Base-by-base conservation (phyloP, 2,329 filamentous ascomycete genomes). In the Alternaria metachromatica region DNA sequence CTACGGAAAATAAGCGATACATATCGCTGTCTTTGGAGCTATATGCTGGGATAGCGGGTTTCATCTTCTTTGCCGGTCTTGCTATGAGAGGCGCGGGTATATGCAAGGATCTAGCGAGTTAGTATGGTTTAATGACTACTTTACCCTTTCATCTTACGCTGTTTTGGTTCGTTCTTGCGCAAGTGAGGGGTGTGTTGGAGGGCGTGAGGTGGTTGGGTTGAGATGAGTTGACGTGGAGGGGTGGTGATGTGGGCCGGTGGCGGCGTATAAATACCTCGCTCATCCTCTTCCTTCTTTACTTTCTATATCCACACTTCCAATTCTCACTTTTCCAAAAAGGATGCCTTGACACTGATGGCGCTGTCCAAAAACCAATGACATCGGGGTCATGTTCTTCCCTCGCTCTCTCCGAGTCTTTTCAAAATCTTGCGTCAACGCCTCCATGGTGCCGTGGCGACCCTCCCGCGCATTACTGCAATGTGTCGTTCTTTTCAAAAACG, bases 91-190 rank as follows among this genome's bases (percentile, higher is more conserved):
- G 33, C 30, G 1, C 2, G 4, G 43, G 43, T 45, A 44, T 20
- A 21, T 44, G 41, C 18, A 3, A 5, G 33, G 33, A 37, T 33
- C 8, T 20, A 12, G 49, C 20, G n/a, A 51, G 49, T 51, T 51
- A 51, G 49, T 25, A 53, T 53, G 28, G 49, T 53, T 53, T 53
- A 53, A 53, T 53, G 49, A 53, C 28, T 37, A 53, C 6, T 33
- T 33, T 33, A 28, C 26, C 26, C 26, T 28, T 12, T 6, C 4
- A 12, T 28, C 26, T 4, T 28, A 12, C 10, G 26, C 11, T 12
- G 5, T 28, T 28, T 11, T 28, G 10, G 1, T 0, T 4, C 12
- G 28, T 12, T 30, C 5, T 30, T 30, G 11, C 13, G 13, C 0
- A 4, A 8, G 30, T 37, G 33, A 9, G 4, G 33, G 7, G 3